These are phyloP conservation scores for Globisporangium paroecandrum DNA, from an alignment of 352 stramenopile genomes.

Conservation along the genomic window DNA sequence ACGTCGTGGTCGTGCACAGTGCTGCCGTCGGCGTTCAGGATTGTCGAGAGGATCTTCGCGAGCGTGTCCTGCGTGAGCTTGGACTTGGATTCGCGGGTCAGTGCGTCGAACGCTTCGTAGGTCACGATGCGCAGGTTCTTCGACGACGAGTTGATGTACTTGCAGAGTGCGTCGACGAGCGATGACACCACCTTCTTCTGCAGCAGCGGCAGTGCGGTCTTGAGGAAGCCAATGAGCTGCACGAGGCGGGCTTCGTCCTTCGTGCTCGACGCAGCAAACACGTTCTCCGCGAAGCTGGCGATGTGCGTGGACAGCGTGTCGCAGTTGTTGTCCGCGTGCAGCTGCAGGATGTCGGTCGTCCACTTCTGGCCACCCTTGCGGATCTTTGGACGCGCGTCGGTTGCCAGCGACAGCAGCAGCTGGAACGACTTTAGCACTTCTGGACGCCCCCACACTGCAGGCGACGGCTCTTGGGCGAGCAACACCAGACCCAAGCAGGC, in stretches of 20 bases:
- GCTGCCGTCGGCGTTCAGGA: conserved; percentile 62
- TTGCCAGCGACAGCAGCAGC: conserved; percentile 70
- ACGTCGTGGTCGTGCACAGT: conserved; percentile 58
- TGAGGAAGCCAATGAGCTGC: conserved; percentile 79
- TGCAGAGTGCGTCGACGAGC: conserved; percentile 66
- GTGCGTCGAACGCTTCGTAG: conserved; percentile 65
- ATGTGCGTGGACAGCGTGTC: conserved; percentile 85
- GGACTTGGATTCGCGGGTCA: conserved; percentile 48
- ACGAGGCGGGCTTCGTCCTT: conserved; percentile 78
- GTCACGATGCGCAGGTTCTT: conserved; percentile 80
- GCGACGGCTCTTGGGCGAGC: conserved; percentile 68
- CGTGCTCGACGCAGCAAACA: conserved; percentile 53
- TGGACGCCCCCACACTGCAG: conserved; percentile 54
- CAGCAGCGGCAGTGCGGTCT: conserved; percentile 69
- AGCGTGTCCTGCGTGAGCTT: conserved; percentile 68
- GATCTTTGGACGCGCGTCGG: conserved; percentile 79
- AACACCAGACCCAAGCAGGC: conserved; percentile 61
- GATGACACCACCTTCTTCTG: conserved; percentile 79
- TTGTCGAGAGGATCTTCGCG: conserved; percentile 49
- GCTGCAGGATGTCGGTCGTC: conserved; percentile 67
- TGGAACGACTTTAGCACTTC: conserved; percentile 78
- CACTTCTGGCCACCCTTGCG: conserved; percentile 77
- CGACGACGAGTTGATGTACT: conserved; percentile 69
- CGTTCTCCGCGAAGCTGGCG: conserved; percentile 82
- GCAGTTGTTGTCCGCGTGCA: conserved; percentile 65